Conservation (phyloP, 2,329 filamentous ascomycete species). For the Graphium sp. region DNA sequence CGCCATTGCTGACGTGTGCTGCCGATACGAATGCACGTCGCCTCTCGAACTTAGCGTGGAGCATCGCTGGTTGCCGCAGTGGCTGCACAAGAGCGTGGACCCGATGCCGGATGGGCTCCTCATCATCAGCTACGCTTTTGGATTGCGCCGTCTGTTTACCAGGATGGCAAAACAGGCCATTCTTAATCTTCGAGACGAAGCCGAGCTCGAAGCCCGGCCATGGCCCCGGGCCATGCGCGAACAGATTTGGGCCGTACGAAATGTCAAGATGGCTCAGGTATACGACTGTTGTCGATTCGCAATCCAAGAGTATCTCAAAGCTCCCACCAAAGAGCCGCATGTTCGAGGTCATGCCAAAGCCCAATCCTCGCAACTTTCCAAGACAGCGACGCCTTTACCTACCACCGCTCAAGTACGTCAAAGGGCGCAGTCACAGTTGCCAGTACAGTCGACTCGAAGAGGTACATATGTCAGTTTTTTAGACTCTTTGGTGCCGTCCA, state of each 20-base stretch:
- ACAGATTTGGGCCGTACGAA: constrained; percentile 28
- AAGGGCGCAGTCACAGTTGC: too few species aligned
- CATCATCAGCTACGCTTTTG: constrained; percentile 35
- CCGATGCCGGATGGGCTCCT: constrained; percentile 30
- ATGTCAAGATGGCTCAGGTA: constrained; percentile 32
- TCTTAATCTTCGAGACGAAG: constrained; percentile 23
- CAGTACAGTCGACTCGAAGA: too few species aligned
- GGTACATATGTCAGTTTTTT: too few species aligned
- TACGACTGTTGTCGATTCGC: constrained; percentile 23
- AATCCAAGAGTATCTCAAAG: constrained; percentile 28
- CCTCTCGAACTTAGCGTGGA: constrained; percentile 32
- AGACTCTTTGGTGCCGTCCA: too few species aligned
- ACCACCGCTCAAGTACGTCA: too few species aligned
- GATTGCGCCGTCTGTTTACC: constrained; percentile 27
- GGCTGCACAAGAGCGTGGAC: constrained; percentile 28
- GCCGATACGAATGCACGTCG: constrained; percentile 31
- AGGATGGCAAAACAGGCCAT: constrained; percentile 31
- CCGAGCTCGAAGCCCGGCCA: constrained; percentile 21
- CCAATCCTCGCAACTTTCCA: too few species aligned
- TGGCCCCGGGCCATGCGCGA: constrained; percentile 30
- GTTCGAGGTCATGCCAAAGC: too few species aligned
- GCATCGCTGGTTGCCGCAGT: constrained; percentile 32
- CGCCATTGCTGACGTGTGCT: constrained; percentile 30
- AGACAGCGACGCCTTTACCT: too few species aligned
- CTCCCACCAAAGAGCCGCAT: too few species aligned